These are phyloP conservation scores for Barnettozyma hawaiiensis DNA, from an alignment of 1,139 yeast genomes.

Conservation along the genomic window DNA sequence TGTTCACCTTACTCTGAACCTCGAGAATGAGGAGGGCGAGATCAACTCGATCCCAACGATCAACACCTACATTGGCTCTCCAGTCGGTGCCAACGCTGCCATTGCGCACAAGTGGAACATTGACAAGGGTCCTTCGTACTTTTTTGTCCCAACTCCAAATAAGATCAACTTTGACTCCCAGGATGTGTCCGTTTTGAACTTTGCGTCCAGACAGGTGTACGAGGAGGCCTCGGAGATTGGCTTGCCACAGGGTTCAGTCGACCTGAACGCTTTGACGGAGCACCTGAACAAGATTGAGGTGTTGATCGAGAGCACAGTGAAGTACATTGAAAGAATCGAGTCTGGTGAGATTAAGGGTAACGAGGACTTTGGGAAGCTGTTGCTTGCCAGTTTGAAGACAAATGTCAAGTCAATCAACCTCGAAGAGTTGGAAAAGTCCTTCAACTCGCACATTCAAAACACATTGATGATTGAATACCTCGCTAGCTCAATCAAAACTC, in stretches of 20 bases:
- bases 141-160: constrained; percentile 76
- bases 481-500: constrained; percentile 82
- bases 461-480: constrained; percentile 78
- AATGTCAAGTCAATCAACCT: constrained; percentile 45
- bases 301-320: constrained; percentile 53
- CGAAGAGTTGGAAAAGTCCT: constrained; percentile 52
- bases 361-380: constrained; percentile 57
- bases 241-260: constrained; percentile 31
- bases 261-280: constrained; percentile 44
- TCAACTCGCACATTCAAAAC: constrained; percentile 75
- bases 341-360: constrained; percentile 43
- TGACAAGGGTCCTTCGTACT: constrained; percentile 57
- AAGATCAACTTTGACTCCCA: constrained; percentile 54
- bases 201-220: constrained; percentile 31
- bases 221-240: constrained; percentile 26
- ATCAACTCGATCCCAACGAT: constrained; percentile 43
- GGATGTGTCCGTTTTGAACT: constrained; percentile 54
- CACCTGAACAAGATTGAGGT: constrained; percentile 52
- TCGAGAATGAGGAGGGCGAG: constrained; percentile 35
- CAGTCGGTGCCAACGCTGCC: constrained; percentile 53
- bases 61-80: constrained; percentile 69
- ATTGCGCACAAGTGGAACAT: constrained; percentile 35
- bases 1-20: constrained; percentile 62
- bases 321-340: constrained; percentile 41
- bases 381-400: constrained; percentile 59